Base-by-base conservation (phyloP, 768 basidiomycete genomes). In the Cystofilobasidium bisporidii region DNA sequence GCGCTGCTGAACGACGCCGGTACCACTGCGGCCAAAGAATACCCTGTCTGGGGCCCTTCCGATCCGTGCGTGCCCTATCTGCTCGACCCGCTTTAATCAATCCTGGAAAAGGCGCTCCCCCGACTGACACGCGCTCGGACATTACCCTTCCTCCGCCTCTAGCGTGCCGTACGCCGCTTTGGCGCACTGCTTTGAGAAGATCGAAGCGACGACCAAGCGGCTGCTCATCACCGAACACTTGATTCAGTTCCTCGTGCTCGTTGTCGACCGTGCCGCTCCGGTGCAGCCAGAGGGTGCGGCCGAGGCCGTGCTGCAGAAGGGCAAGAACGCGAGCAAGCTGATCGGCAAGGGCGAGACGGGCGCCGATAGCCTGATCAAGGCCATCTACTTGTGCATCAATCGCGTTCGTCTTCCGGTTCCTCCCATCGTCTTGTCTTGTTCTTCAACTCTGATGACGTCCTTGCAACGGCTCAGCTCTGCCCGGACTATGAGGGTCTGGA, bases 401-500 rank as follows among this genome's bases (percentile, higher is more conserved):
- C 81, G 92, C 69, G 92, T 97, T 75, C 63, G 85, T 77, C 40
- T 8, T 12, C 43, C 64, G 38, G 2, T 28, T 28, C 14, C 50
- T 66, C 56, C 62, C 4, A 28, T 22, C 20, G 36, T 36, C n/a
- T 17, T 47, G 45, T 47, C 17, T n/a, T 43, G 32, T 17, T n/a
- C n/a, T n/a, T n/a, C n/a, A n/a, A n/a, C n/a, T n/a, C n/a, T n/a
- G n/a, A n/a, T n/a, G n/a, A 26, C 22, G 40, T 33, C 57, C 15
- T 48, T 57, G 28, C 45, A n/a, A 14, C 22, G 40, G 12, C 8
- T n/a, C 75, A 97, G 93, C 76, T 98, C 65, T 86, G 91, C 72
- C 93, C 96, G 20, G 96, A 98, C 76, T 98, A 98, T 76, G 81
- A 89, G 67, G 93, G 94, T 33, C 81, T 97, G 62, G 94, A 99